Base-by-base conservation (phyloP, 352 stramenopile genomes). In the Globisporangium spinosum region DNA sequence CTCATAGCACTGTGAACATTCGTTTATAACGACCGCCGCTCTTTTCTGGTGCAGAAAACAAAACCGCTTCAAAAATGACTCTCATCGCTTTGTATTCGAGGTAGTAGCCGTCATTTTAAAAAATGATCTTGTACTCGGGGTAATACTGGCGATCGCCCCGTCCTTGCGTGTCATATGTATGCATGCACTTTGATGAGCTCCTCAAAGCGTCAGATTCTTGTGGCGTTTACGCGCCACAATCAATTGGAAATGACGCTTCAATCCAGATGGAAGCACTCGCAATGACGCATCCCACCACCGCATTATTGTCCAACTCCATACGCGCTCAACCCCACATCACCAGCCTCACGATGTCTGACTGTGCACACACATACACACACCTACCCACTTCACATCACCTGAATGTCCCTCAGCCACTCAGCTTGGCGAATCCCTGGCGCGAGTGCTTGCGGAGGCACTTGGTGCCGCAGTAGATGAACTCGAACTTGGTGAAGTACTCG, bases 401-500 rank as follows among this genome's bases (percentile, higher is more conserved):
- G n/a, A 15, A 40, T 13, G 10, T 40, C 15, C 49, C 51, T 59
- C 25, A 59, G 54, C 15, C 17, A n/a, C 22, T 22, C 6, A 64
- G 29, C 9, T 64, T 58, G 2, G 69, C 71, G 65, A 91, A 93
- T 20, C 82, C 77, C 35, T 80, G 70, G 23, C 77, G 74, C 62
- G 82, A 89, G 67, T 95, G 87, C 72, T 82, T 83, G 22, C 84
- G 82, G 17, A 95, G 77, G 47, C 87, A 95, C 70, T 95, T 94
- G 58, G 84, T 90, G 57, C 80, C 79, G 68, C 87, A 95, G 70
- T 95, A 95, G 15, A 72, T 79, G 66, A 91, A 95, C 61, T 77
- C 69, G 59, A 93, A 94, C 74, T 95, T 95, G 57, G 87, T 89
- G 47, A 93, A 95, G 71, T 94, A 95, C 69, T 95, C 85, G 29